Conservation (phyloP, 371 early-diverging fungal species). For the Lichtheimia ramosa region DNA sequence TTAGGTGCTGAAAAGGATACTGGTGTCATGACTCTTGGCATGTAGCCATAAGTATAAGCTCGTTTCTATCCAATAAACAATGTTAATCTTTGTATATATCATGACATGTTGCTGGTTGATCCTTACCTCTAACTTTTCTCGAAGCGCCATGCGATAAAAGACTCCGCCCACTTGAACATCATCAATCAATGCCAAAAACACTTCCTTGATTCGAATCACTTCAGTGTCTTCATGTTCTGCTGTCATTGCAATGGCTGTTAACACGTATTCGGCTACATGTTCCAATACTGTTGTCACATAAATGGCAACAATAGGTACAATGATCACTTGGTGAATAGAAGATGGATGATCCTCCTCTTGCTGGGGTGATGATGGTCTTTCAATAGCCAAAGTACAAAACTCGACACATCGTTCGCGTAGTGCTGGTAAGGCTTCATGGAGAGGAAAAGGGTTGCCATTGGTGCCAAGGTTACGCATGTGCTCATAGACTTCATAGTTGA, state of each 20-base stretch:
- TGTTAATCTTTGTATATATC: no score
- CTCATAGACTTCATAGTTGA: conserved; percentile 48
- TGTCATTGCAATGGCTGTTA: conserved; percentile 44
- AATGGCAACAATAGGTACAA: conserved; percentile 64
- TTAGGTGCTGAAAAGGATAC: conserved; percentile 2
- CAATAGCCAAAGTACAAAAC: conserved; percentile 53
- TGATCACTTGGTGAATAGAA: conserved; percentile 4
- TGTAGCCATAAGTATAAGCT: conserved; percentile 10
- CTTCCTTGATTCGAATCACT: conserved; percentile 56
- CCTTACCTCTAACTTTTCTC: conserved; percentile 36
- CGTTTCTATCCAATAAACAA: conserved; percentile 12
- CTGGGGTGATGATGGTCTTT: no score
- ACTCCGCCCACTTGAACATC: conserved; percentile 51
- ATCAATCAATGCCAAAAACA: conserved; percentile 46
- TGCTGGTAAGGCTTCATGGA: conserved; percentile 22
- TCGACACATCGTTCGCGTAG: conserved; percentile 59
- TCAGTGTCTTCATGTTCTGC: conserved; percentile 55
- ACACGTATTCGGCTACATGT: conserved; percentile 63
- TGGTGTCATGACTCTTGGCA: conserved; percentile 6
- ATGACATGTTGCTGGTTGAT: no score
- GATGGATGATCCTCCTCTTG: no score
- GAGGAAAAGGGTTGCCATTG: conserved; percentile 15
- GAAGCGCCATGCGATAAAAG: conserved; percentile 47
- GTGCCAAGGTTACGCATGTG: conserved; percentile 37
- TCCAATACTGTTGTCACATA: conserved; percentile 68